phyloP scores from a whole-genome alignment of 2,329 filamentous ascomycete species.

The Coleophoma crateriformis region DNA sequence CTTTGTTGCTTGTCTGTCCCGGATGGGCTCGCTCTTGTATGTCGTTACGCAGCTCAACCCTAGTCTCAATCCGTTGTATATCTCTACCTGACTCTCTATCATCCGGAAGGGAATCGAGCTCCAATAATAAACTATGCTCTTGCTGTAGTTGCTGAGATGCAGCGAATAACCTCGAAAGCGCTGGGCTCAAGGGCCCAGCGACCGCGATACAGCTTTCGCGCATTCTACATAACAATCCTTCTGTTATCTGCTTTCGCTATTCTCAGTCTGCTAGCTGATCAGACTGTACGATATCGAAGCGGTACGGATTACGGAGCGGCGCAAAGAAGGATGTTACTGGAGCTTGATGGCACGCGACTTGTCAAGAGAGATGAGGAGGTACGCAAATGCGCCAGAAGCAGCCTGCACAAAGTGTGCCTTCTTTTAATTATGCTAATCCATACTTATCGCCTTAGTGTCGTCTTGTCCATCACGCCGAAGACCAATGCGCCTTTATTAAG shows the following conservation, averaged over 20 bases:
- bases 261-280: slow-evolving; percentile 23
- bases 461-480: slow-evolving; percentile 66
- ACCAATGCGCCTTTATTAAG: slow-evolving; percentile 84
- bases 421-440: slow-evolving; percentile 1
- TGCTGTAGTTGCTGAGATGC: slow-evolving; percentile 11
- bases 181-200: slow-evolving; percentile 6
- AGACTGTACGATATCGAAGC: slow-evolving; percentile 21
- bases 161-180: slow-evolving; percentile 10
- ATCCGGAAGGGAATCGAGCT: background rate
- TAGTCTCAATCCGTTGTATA: too few relatives aligned
- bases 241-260: slow-evolving; percentile 22
- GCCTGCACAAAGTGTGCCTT: background rate
- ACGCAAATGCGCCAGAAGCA: background rate
- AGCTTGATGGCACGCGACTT: slow-evolving; percentile 15
- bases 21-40: too few relatives aligned
- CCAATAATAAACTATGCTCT: slow-evolving; percentile 13
- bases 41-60: background rate
- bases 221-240: slow-evolving; percentile 26
- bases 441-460: slow-evolving; percentile 55
- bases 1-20: too few relatives aligned
- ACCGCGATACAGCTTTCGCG: slow-evolving; percentile 21
- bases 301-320: slow-evolving; percentile 20
- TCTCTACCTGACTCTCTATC: too few relatives aligned
- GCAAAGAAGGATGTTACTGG: slow-evolving; percentile 19
- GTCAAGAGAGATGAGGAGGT: slow-evolving; percentile 27